These are phyloP conservation scores for Tolypocladium endophyticum DNA, from an alignment of 2,329 filamentous ascomycete species.

Conservation along the genomic window DNA sequence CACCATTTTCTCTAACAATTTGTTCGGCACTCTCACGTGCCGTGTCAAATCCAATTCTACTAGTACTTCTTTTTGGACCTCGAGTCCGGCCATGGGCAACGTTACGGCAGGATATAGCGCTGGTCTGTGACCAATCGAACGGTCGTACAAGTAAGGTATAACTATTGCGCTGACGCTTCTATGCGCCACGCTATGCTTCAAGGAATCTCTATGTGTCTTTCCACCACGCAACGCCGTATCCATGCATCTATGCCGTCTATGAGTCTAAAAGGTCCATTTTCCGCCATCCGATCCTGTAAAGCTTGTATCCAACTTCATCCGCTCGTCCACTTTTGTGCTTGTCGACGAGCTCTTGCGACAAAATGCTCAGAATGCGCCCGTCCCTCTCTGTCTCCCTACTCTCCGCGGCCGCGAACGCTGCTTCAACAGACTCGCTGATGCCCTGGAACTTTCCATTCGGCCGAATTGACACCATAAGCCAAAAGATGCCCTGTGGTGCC, in stretches of 20 bases:
- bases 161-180: not conserved
- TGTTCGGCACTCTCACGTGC: not conserved
- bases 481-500: not conserved
- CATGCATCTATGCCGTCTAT: not conserved
- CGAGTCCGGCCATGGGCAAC: not conserved
- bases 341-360: not conserved
- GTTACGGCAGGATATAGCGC: not conserved
- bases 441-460: not conserved
- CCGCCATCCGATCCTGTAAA: not conserved
- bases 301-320: not conserved
- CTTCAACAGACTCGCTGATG: not conserved
- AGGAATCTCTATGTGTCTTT: not conserved
- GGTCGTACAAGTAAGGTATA: too few relatives aligned
- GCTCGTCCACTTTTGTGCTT: not conserved
- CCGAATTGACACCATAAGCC: not conserved
- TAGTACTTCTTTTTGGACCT: too few relatives aligned
- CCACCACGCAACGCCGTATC: not conserved
- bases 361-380: not conserved
- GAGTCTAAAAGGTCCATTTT: not conserved
- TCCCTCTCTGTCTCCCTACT: not conserved
- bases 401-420: not conserved
- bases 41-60: not conserved
- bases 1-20: not conserved
- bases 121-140: not conserved
- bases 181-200: not conserved